Evolutionary conservation across 2,329 filamentous ascomycete species (phyloP).

Genomic region (Dendrostoma leiphaemia): DNA sequence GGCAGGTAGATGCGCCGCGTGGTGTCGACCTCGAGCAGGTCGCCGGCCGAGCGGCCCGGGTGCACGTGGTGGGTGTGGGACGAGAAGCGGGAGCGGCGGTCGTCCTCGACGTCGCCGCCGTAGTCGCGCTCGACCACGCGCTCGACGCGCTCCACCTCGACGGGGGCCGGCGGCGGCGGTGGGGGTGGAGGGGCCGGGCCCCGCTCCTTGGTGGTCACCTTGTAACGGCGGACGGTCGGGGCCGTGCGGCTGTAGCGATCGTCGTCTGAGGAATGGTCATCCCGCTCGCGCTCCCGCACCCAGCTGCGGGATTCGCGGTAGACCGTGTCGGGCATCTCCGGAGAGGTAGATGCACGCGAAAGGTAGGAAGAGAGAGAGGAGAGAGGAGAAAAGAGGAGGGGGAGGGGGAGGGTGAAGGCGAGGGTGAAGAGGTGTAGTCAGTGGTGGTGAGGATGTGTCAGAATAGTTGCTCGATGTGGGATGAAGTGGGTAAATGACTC

Average conservation of each 20-base stretch:
- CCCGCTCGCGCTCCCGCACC: slow-evolving; percentile 26
- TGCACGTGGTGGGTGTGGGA: slow-evolving; percentile 27
- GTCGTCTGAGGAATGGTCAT: slow-evolving; percentile 39
- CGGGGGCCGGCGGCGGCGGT: slow-evolving; percentile 14
- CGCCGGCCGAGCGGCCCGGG: slow-evolving; percentile 36
- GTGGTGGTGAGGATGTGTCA: not conserved
- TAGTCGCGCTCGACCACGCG: slow-evolving; percentile 28
- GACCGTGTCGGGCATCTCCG: slow-evolving; percentile 29
- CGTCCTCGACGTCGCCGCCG: slow-evolving; percentile 43
- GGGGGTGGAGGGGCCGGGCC: not conserved
- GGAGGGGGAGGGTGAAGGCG: not conserved
- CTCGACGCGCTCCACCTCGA: slow-evolving; percentile 39
- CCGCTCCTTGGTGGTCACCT: slow-evolving; percentile 43
- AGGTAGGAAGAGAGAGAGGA: not conserved
- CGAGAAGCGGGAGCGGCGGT: slow-evolving; percentile 43
- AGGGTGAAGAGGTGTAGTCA: not conserved
- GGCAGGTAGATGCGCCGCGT: slow-evolving; percentile 40
- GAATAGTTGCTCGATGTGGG: not conserved
- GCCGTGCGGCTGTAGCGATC: slow-evolving; percentile 42
- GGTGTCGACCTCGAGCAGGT: slow-evolving; percentile 39
- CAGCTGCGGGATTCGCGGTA: slow-evolving; percentile 34
- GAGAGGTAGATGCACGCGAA: slow-evolving; percentile 5
- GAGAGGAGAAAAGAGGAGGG: not conserved
- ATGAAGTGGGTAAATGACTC: not conserved
- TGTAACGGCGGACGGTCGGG: slow-evolving; percentile 50